Base-by-base conservation (phyloP, 2,329 filamentous ascomycete genomes). In the Stromatinia cepivora region DNA sequence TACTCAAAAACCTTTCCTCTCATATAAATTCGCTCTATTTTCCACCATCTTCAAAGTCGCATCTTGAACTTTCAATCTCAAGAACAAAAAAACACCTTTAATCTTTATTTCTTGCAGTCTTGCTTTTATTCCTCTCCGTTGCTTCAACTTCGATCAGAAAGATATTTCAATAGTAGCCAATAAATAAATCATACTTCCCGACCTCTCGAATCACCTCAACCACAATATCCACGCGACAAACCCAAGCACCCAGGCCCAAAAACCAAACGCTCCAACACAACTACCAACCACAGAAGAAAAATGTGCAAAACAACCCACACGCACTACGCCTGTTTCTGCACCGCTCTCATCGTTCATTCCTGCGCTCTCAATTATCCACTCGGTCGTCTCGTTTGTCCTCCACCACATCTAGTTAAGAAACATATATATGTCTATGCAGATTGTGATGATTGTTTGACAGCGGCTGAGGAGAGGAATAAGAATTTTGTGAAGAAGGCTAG, bases 231-330 rank as follows among this genome's bases (percentile, higher is more conserved):
- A 22, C 11, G 9, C 20, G 3, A 11, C 28, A 22, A 15, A 48
- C 10, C 17, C 28, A 20, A 48, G 20, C 31, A 9, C 20, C 4
- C n/a, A 13, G 34, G 8, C 7, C 7, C 8, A 34, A 31, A 31
- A 5, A 8, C 7, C 57, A 48, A 20, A 28, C 28, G 20, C 42
- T 17, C 22, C 45, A 52, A 7, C 42, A 20, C 4, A 63, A 34
- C n/a, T 28, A 15, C 28, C 4, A 9, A 2, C 2, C 22, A 39
- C 13, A 17, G 13, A 22, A n/a, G 17, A 45, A 31, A n/a, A 10
- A 64, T 64, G 61, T 64, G 61, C 34, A 64, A 64, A 28, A 52
- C 61, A 52, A 64, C 61, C 1, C 61, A 28, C 46, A 64, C 61
- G 4, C 61, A 64, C 48, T 64, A 28, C 46, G 28, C 4, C 9